phyloP scores from a whole-genome alignment of 768 basidiomycete species.

The Suillus brevipes region DNA sequence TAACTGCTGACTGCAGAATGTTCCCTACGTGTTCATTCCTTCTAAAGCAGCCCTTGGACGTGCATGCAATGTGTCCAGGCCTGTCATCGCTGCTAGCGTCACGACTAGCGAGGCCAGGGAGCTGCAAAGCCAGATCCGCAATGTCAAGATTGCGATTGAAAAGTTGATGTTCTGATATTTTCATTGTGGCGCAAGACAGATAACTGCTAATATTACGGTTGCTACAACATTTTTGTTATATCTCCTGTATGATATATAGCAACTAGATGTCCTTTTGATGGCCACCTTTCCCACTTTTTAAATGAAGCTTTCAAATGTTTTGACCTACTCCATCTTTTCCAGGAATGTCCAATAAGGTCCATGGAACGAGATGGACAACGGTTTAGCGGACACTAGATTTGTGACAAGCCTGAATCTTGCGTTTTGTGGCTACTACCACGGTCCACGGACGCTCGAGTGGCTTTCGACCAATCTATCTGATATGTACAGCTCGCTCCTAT shows the following conservation, averaged over 20 bases:
- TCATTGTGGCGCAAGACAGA: constrained; percentile 4
- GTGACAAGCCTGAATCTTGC: too few relatives aligned
- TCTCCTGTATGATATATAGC: constrained; percentile 9
- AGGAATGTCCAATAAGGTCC: constrained; percentile 56
- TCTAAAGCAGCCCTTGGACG: constrained; percentile 96
- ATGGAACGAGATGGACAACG: neutral
- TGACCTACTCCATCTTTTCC: constrained; percentile 80
- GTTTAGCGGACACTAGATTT: neutral
- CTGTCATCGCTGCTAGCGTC: constrained; percentile 94
- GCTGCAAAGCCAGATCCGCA: constrained; percentile 84
- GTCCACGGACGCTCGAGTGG: too few relatives aligned
- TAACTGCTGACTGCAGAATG: neutral
- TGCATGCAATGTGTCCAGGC: constrained; percentile 93
- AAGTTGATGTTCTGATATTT: constrained; percentile 46
- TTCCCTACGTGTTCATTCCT: constrained; percentile 89
- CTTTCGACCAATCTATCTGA: too few relatives aligned
- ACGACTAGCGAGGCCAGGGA: constrained; percentile 97
- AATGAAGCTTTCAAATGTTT: constrained; percentile 13
- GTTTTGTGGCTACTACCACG: too few relatives aligned
- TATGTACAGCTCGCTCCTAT: too few relatives aligned
- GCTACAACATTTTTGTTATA: neutral
- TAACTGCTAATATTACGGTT: constrained; percentile 5
- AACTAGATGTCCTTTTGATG: constrained; percentile 60
- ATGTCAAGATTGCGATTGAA: constrained; percentile 64
- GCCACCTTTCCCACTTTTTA: constrained; percentile 78